Base-by-base conservation (phyloP, 2,329 filamentous ascomycete genomes). In the Pestalotiopsis sp. region DNA sequence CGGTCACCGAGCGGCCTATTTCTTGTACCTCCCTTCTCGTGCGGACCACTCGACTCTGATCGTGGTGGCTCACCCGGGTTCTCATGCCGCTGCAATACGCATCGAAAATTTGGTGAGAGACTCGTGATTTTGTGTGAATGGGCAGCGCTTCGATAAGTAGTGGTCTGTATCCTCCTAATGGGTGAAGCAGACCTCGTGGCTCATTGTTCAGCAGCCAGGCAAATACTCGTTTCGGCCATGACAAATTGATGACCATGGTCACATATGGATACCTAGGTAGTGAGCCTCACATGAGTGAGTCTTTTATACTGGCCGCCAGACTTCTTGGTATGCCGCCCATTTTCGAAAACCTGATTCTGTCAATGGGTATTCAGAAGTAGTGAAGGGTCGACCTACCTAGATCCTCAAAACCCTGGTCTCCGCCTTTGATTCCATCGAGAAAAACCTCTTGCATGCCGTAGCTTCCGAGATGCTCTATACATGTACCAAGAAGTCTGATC, bases 301-400 rank as follows among this genome's bases (percentile, higher is more conserved):
- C 41, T 36, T 36, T 78, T 64, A 81, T 73, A 73, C 82, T 78
- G 71, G 69, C 68, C 81, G 82, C 87, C 86, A 90, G 20, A 86
- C 78, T 67, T 89, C 87, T 75, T 78, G 82, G 74, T 90, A 90
- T 71, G 79, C 80, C 61, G 87, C 86, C 88, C 87, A 90, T 76
- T 86, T 86, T 69, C 81, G 81, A 72, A 89, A 90, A 13, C 88
- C 88, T 90, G 11, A 12, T 9, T 49, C 17, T 27, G 45, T 39
- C 23, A 36, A 11, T n/a, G 17, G n/a, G 2, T 9, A 41, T 58
- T 17, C 17, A n/a, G 20, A 14, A 57, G 49, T 25, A 45, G 9
- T 7, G 4, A 31, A 55, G 12, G 11, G 41, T 14, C 14, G 7
- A 25, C 25, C 80, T 78, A 89, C 88, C 87, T 70, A 88, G 80